These are phyloP conservation scores for Kokia cookei DNA, from an alignment of 441 rosid species.

Conservation along the genomic window DNA sequence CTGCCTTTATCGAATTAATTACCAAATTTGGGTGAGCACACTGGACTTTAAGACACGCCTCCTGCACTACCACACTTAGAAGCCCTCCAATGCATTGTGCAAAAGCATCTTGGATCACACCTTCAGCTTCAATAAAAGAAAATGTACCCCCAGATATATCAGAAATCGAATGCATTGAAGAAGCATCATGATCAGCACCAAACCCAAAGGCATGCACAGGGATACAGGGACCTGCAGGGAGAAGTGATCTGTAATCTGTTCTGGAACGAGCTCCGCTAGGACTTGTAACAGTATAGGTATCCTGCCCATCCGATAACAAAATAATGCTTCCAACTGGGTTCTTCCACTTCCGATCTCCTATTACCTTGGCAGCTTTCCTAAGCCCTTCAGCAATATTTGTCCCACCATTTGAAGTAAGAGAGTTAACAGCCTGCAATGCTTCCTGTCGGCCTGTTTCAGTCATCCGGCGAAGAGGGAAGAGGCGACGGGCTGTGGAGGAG, in stretches of 20 bases:
- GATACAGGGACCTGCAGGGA: slow-evolving; percentile 41
- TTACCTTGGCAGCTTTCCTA: slow-evolving; percentile 50
- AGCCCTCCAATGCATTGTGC: slow-evolving; percentile 83
- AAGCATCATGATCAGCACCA: slow-evolving; percentile 65
- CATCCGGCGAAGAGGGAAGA: slow-evolving; percentile 64
- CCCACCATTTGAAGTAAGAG: slow-evolving; percentile 57
- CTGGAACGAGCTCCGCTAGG: slow-evolving; percentile 16
- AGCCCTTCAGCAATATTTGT: slow-evolving; percentile 70
- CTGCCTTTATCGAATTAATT: slow-evolving; percentile 52
- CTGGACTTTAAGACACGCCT: slow-evolving; percentile 37
- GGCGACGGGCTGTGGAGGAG: slow-evolving; percentile 60
- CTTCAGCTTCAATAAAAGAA: slow-evolving; percentile 67
- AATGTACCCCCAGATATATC: slow-evolving; percentile 66
- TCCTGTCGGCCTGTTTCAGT: slow-evolving; percentile 54
- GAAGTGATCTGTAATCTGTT: slow-evolving; percentile 34
- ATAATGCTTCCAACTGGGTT: slow-evolving; percentile 59
- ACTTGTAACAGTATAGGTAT: slow-evolving; percentile 50
- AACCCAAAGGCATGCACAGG: slow-evolving; percentile 75
- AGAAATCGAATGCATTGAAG: slow-evolving; percentile 58
- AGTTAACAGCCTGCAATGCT: slow-evolving; percentile 55
- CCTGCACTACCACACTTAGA: slow-evolving; percentile 67
- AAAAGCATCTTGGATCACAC: slow-evolving; percentile 72
- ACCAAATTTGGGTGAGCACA: slow-evolving; percentile 27
- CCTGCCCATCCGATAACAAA: slow-evolving; percentile 68
- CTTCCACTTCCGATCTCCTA: slow-evolving; percentile 51